Base-by-base conservation (phyloP, 2,329 filamentous ascomycete species). In the Orbilia ellipsospora region DNA sequence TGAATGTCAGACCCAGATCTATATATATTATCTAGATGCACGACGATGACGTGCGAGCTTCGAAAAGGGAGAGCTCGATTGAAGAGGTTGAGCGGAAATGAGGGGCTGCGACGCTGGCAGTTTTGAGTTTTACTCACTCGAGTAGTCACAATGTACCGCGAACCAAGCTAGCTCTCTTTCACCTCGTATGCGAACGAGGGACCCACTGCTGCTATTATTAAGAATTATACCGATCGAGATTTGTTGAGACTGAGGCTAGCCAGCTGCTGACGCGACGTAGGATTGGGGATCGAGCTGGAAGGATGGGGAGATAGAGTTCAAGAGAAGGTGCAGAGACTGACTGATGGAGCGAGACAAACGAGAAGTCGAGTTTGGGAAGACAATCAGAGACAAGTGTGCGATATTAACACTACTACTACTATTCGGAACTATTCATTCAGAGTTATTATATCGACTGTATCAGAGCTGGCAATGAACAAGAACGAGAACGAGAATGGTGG, bases 141-240 rank as follows among this genome's bases (percentile, higher is more conserved):
- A 36, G 8, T 36, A 36, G 5, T 6, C 31, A 36, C 31, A 36
- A 36, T 36, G 31, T 36, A 36, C 31, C 31, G 31, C 10, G 31
- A 7, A 36, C 48, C 36, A 18, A 52, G 55, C 59, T 60, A 45
- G 31, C 31, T 63, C 16, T 57, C 31, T 18, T 57, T 68, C 70
- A 74, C 72, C 64, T 64, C 61, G 64, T 64, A 75, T 55, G 50
- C 52, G 57, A 56, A 8, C 57, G 28, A 74, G 42, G 65, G 64
- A 36, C 70, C 70, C 70, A 74, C 70, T 68, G 16, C 61, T 63
- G 50, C 51, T 54, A 42, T 44, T 56, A 31, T 45, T 51, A 48
- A 20, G 16, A 2, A 56, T 50, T 45, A 26, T 50, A 28, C 36
- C 51, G 51, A 54, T 20, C 8, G 31, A 50, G 10, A 44, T 13